phyloP scores from a whole-genome alignment of 2,329 filamentous ascomycete genomes.

The Thielaviopsis populi region DNA sequence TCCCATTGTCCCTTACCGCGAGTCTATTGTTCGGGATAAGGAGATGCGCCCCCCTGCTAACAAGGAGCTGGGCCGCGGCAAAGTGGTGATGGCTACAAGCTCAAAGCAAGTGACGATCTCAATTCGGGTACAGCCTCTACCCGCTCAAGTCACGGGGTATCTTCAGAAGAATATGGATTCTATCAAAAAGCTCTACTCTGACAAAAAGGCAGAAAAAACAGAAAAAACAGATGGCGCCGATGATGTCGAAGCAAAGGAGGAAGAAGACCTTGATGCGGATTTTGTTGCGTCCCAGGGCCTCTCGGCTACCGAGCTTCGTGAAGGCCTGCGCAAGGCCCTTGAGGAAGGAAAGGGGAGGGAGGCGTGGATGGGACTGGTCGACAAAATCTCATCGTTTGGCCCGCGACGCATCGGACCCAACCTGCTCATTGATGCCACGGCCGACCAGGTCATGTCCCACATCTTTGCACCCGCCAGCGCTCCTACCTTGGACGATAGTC shows the following conservation, averaged over 20 bases:
- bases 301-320: constrained; percentile 60
- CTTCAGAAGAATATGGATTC: constrained; percentile 63
- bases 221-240: constrained; percentile 26
- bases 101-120: constrained; percentile 75
- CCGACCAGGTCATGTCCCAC: constrained; percentile 53
- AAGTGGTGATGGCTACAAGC: constrained; percentile 56
- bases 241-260: constrained; percentile 23
- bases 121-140: constrained; percentile 64
- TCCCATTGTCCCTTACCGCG: constrained; percentile 88
- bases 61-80: constrained; percentile 73
- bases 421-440: constrained; percentile 67
- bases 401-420: constrained; percentile 77
- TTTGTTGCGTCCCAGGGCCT: constrained; percentile 46
- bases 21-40: constrained; percentile 72
- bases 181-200: constrained; percentile 64
- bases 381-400: constrained; percentile 80
- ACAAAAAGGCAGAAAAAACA: constrained; percentile 39
- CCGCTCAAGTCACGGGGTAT: constrained; percentile 66
- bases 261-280: constrained; percentile 37
- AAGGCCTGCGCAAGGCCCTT: constrained; percentile 53
- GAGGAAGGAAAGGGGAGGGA: constrained; percentile 60
- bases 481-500: constrained; percentile 32
- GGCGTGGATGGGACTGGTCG: constrained; percentile 58
- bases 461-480: constrained; percentile 37
- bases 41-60: constrained; percentile 87